phyloP scores from a whole-genome alignment of 1,284 basidiomycete genomes.

The Sporisorium exsertum region DNA sequence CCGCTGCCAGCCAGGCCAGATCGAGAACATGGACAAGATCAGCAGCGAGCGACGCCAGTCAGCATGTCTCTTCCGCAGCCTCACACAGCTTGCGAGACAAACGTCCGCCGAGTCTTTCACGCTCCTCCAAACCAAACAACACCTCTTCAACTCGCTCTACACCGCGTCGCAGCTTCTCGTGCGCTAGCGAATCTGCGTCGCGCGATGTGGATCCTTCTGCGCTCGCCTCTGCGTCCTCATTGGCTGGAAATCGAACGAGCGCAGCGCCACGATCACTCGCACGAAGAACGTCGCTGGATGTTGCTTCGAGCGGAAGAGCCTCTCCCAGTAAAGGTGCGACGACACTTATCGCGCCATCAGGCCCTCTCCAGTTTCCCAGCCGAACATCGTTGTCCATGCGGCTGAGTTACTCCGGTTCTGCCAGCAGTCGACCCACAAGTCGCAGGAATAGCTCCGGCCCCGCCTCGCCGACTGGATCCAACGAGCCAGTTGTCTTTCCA shows the following conservation, averaged over 20 bases:
- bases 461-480: conserved; percentile 12
- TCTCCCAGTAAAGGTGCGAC: conserved; percentile 11
- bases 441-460: conserved; percentile 38
- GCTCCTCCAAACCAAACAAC: conserved; percentile 11
- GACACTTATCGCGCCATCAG: neutral
- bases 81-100: conserved; percentile 19
- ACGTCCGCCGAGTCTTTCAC: neutral
- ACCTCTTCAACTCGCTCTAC: conserved; percentile 20
- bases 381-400: conserved; percentile 41
- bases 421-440: conserved; percentile 28
- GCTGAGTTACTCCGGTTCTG: conserved; percentile 32
- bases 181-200: conserved; percentile 21
- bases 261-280: conserved; percentile 7
- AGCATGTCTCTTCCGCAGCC: neutral
- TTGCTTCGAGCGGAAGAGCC: conserved; percentile 11
- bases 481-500: conserved; percentile 25
- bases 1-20: conserved; percentile 54
- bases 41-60: conserved; percentile 31
- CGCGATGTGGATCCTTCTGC: conserved; percentile 8
- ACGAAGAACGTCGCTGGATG: conserved; percentile 21
- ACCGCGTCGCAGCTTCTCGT: conserved; percentile 36
- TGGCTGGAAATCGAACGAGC: conserved; percentile 2
- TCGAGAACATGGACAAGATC: conserved; percentile 31
- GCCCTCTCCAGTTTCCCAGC: conserved; percentile 41
- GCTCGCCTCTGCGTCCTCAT: neutral